Conservation (phyloP, 345 rosid species). For the Pugionium dolabratum region DNA sequence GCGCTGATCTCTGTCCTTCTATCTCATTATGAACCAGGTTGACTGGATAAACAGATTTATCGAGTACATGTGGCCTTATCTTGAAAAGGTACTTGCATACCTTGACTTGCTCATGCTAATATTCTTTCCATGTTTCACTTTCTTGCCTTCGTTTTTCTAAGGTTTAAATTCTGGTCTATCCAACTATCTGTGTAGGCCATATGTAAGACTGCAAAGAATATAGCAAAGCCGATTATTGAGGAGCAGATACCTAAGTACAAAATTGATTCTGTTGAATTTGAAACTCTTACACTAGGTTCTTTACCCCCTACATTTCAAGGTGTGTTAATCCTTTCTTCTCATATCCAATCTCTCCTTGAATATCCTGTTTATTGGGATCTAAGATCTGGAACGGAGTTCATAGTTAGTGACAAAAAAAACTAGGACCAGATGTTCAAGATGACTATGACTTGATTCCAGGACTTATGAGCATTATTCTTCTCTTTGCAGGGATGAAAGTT, state of each 20-base stretch:
- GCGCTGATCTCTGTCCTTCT: background rate
- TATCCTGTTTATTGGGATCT: background rate
- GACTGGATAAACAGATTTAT: slow-evolving; percentile 92
- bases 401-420: too few species aligned
- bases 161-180: slow-evolving; percentile 5
- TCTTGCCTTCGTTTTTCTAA: slow-evolving; percentile 1
- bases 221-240: slow-evolving; percentile 81
- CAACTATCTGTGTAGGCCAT: slow-evolving; percentile 59
- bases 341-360: background rate
- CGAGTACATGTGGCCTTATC: slow-evolving; percentile 87
- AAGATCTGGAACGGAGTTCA: too few species aligned
- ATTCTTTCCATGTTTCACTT: background rate
- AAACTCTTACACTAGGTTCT: slow-evolving; percentile 80
- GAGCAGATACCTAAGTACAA: slow-evolving; percentile 93
- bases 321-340: slow-evolving; percentile 20
- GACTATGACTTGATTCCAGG: background rate
- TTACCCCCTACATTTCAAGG: slow-evolving; percentile 93
- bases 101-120: background rate
- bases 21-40: slow-evolving; percentile 46
- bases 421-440: too few species aligned
- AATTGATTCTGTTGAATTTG: slow-evolving; percentile 90
- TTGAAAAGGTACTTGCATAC: slow-evolving; percentile 77
- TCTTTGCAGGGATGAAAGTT: slow-evolving; percentile 84
- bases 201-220: slow-evolving; percentile 67
- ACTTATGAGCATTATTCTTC: slow-evolving; percentile 20